Base-by-base conservation (phyloP, 441 rosid species). In the Populus hybrid region DNA sequence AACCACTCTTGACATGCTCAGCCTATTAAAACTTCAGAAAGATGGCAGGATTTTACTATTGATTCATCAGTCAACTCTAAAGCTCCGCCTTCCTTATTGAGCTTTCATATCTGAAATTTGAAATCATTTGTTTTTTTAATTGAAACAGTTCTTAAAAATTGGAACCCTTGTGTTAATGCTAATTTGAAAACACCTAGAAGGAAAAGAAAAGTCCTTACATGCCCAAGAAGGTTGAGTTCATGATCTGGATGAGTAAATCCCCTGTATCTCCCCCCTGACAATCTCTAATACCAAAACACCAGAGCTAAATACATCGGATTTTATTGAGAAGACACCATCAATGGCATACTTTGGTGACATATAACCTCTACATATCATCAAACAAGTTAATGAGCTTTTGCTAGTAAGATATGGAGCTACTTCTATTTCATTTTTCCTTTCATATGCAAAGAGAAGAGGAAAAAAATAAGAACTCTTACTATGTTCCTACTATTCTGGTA, bases 311-410 rank as follows among this genome's bases (percentile, higher is more conserved):
- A 26, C 28, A 26, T 26, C 28, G 28, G 28, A 74, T 74, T 64
- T 74, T 2, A 7, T n/a, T 35, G 76, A 73, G 68, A 63, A 73
- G 11, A 21, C 32, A 4, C 76, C 76, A 63, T 73, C 57, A n/a
- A 12, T 73, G 14, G 59, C 68, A 34, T 73, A 73, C 16, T 73
- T 67, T 0, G 68, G 67, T 1, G 34, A 20, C 75, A 73, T 61
- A 61, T 57, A 61, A 2, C 46, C 75, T 6, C 67, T 35, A 26
- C 68, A 12, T 3, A 20, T 12, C 30, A 23, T 12, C 35, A 46
- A 57, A 12, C 36, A 28, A 10, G 6, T 12, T 24, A 42, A 6
- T 4, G 11, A 14, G 18, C 30, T 20, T 10, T 36, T 26, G 14
- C 70, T 28, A 67, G 12, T 1, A 67, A 11, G 18, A 11, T 12